Base-by-base conservation (phyloP, 176 grass and related monocot species). In the Oryza glumipatula region DNA sequence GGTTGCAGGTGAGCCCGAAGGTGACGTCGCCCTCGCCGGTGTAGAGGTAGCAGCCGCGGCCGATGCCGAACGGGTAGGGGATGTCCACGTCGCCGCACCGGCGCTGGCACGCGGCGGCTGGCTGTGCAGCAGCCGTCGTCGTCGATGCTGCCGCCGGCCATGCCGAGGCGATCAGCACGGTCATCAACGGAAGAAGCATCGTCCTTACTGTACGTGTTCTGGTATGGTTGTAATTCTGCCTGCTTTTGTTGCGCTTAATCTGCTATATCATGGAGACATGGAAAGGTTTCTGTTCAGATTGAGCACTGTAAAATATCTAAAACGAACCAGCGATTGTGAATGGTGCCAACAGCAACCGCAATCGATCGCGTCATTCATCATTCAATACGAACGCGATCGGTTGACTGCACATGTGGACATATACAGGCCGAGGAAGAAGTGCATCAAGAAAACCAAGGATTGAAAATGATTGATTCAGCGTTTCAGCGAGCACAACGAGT, bases 51-150 rank as follows among this genome's bases (percentile, higher is more conserved):
- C 92, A 94, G 10, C 72, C 63, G 16, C 15, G 33, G 22, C 89
- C 89, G 72, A 91, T 82, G 64, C 92, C 86, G 73, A 94, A 94
- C 11, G 92, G 92, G 72, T 84, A 94, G 2, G 83, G 83, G 67
- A 94, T 87, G 4, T 74, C 10, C 14, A 91, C 13, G 52, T 72
- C 36, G 23, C 89, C 92, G 38, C 92, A 94, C 12, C 30, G 67
- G 24, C 43, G 28, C 58, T 28, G 70, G 80, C 92, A 94, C 5
- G 79, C 9, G 3, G 4, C 35, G 61, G 11, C 6, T 28, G 82
- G 5, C 1, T 67, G 24, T 14, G 75, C 22, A 0, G 75, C 22
- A 0, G 65, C 51, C 9, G 30, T 6, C 47, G 30, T 6, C 47
- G 30, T 6, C 16, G 51, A 11, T 22, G 19, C 23, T 0, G 16